A percentile compares a stretch with the other conserved stretches of the same genome.
These are phyloP conservation scores for Penicillium herquei DNA, from an alignment of 495 filamentous ascomycete genomes.

Conservation along the genomic window DNA sequence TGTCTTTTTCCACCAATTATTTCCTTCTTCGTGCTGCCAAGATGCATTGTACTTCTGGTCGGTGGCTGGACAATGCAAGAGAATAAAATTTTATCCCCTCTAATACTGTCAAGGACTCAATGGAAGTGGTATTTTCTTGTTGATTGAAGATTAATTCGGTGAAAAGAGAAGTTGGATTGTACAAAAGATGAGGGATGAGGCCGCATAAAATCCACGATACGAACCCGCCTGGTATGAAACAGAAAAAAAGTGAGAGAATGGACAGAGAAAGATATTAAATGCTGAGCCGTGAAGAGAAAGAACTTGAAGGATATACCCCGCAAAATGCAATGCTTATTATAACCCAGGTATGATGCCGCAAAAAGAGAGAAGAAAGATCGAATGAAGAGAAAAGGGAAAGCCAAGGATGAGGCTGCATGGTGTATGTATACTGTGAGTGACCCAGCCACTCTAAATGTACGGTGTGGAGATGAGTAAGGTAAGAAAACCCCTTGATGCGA, in stretches of 20 bases:
- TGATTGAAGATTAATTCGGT: background rate
- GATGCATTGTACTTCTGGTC: background rate
- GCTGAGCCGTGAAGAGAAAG: constrained; percentile 4
- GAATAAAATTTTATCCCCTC: no score
- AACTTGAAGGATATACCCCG: constrained; percentile 12
- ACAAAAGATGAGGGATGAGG: constrained; percentile 7
- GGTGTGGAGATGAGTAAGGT: background rate
- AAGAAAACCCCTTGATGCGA: background rate
- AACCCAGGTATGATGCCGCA: constrained; percentile 13
- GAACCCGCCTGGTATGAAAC: background rate
- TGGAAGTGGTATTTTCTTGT: background rate
- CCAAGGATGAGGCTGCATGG: constrained; percentile 4
- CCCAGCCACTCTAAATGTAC: constrained; percentile 25
- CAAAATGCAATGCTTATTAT: constrained; percentile 28
- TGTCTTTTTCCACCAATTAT: constrained; percentile 25
- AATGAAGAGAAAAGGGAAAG: background rate
- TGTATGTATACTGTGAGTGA: constrained; percentile 23
- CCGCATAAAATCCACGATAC: background rate
- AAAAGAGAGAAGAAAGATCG: constrained; percentile 6
- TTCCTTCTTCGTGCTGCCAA: background rate
- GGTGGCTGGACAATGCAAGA: constrained; percentile 2
- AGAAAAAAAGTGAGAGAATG: background rate
- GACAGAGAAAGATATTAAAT: constrained; percentile 14
- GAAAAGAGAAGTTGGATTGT: constrained; percentile 6
- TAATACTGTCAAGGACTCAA: no score